Evolutionary conservation across 2,329 filamentous ascomycete genomes (phyloP), one percentile per base, ranked within the genome.

Genomic region (Septoria petroselini): DNA sequence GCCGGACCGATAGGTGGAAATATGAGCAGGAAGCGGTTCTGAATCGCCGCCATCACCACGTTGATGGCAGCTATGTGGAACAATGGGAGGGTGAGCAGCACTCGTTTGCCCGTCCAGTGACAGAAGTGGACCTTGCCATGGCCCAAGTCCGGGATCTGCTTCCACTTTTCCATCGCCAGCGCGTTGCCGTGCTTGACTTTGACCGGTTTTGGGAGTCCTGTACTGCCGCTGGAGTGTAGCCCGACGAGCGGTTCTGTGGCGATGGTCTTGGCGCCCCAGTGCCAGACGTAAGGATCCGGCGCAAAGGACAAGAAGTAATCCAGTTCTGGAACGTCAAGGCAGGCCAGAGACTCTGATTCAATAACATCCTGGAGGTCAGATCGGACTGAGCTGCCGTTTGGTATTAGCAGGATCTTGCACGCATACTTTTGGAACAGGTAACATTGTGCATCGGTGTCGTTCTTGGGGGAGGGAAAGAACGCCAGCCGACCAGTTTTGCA

Each of bases 131-230:
- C 34, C 12, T 33, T 41, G 8, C 50, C 29, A 21, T 42, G 15
- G 1, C 44, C 50, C 12, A 48, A 19, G 1, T 52, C 40, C 6
- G 50, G 37, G n/a, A 53, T 14, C 11, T 34, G 39, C 46, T 53
- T 48, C 50, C 44, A 49, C 14, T 45, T 47, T 3, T 53, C 50
- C 40, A 57, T 57, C 1, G 54, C 44, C 7, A 50, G 41, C 11
- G 30, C 14, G n/a, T 46, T 45, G 23, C 54, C 54, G 37, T 57
- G 54, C 17, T 42, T 46, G 40, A 52, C 35, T 17, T 41, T 40
- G 17, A 58, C 40, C 5, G 55, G 53, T 29, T 58, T 58, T 4
- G 55, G 55, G 5, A 49, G 9, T 4, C 53, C 55, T 14, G 55
- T 58, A 14, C 31, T 41, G 5, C 55, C 55, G 7, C 49, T 50